Percentiles rank a stretch among this genome's conserved stretches.
Conservation (phyloP, 1,139 yeast species). For the Yamadazyma songkhlaensis region DNA sequence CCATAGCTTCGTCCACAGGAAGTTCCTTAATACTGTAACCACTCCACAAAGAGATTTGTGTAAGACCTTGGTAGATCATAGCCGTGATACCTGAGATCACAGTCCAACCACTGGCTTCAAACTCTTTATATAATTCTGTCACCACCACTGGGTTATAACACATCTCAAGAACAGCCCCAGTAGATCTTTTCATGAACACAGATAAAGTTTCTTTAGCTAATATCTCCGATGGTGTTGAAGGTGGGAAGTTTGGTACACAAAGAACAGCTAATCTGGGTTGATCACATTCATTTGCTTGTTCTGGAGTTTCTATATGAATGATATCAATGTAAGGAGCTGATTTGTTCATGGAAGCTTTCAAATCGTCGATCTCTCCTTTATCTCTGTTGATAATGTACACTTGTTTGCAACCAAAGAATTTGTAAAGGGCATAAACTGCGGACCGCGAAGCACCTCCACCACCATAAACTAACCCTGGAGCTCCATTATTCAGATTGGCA, state of each 20-base stretch:
- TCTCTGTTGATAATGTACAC: conserved; percentile 26
- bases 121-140: conserved; percentile 22
- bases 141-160: conserved; percentile 26
- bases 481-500: conserved; percentile 7
- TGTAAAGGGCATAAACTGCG: conserved; percentile 25
- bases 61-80: conserved; percentile 29
- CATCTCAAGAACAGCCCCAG: conserved; percentile 30
- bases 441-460: conserved; percentile 34
- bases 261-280: conserved; percentile 21
- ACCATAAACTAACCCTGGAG: conserved; percentile 28
- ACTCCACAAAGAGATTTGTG: conserved; percentile 27
- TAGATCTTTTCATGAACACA: conserved; percentile 19
- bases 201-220: conserved; percentile 22
- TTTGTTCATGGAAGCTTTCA: conserved; percentile 15
- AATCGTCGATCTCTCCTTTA: conserved; percentile 20
- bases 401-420: conserved; percentile 20
- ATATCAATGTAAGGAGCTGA: conserved; percentile 21
- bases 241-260: conserved; percentile 27
- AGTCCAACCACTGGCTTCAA: conserved; percentile 20
- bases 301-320: conserved; percentile 19
- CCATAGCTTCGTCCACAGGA: conserved; percentile 21
- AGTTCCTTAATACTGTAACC: conserved; percentile 26
- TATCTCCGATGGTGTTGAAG: conserved; percentile 19
- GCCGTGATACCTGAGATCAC: conserved; percentile 27
- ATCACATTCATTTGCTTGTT: conserved; percentile 16